Evolutionary conservation across 2,329 filamentous ascomycete genomes (phyloP).

Genomic region (Sclerotinia glacialis): DNA sequence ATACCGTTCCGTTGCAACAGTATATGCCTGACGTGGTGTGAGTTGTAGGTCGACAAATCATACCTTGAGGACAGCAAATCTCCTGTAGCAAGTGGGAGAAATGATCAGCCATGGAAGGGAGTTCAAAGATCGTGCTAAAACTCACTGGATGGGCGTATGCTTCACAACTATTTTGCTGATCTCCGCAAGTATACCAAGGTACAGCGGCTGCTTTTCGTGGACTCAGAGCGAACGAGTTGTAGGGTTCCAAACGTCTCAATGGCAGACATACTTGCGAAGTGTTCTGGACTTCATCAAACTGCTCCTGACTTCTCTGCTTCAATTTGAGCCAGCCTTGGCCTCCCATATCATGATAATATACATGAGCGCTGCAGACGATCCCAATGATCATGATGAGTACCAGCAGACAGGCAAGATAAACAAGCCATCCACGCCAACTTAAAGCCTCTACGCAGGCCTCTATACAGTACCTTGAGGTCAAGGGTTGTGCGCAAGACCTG

Average conservation of each 20-base stretch:
- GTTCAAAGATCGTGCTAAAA: neutral
- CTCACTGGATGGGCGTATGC: conserved; percentile 34
- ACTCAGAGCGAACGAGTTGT: conserved; percentile 5
- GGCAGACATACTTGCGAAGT: conserved; percentile 29
- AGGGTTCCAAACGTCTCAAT: conserved; percentile 26
- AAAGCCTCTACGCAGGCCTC: conserved; percentile 10
- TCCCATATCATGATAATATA: conserved; percentile 32
- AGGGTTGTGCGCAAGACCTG: conserved; percentile 19
- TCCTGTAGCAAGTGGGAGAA: conserved; percentile 24
- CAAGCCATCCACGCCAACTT: conserved; percentile 28
- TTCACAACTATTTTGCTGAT: conserved; percentile 37
- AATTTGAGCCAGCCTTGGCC: conserved; percentile 33
- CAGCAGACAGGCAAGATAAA: conserved; percentile 25
- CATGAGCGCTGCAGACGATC: conserved; percentile 32
- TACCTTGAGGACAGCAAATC: conserved; percentile 35
- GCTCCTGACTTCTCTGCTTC: conserved; percentile 9
- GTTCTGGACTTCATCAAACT: neutral
- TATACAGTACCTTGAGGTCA: conserved; percentile 1
- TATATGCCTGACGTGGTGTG: conserved; percentile 33
- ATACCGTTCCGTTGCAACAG: conserved; percentile 34
- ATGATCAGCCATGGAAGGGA: neutral
- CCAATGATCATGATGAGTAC: conserved; percentile 30
- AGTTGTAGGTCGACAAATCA: conserved; percentile 30
- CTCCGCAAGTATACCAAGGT: conserved; percentile 36
- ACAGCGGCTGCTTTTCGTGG: conserved; percentile 22